phyloP scores from a whole-genome alignment of 208 protist species.

The Hexamita inflata region DNA sequence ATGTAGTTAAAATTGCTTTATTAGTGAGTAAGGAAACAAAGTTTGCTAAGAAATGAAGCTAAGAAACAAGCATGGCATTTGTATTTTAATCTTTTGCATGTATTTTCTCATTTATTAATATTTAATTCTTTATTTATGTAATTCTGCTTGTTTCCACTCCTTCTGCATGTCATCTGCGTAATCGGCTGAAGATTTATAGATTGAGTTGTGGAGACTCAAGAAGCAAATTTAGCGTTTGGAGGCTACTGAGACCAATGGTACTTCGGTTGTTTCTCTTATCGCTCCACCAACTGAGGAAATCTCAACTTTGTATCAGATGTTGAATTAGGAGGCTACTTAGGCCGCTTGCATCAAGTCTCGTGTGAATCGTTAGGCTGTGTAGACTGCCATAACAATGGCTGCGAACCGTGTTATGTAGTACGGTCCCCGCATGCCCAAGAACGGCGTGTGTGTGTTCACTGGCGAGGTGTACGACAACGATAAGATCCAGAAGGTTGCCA shows the following conservation, averaged over 20 bases:
- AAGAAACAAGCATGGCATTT: too few relatives aligned
- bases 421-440: constrained; percentile 35
- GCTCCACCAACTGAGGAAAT: constrained; percentile 28
- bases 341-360: constrained; percentile 98
- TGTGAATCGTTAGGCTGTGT: constrained; percentile 82
- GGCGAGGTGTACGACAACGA: constrained; percentile 66
- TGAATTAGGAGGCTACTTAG: constrained; percentile 97
- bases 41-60: too few relatives aligned
- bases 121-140: too few relatives aligned
- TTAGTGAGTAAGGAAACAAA: too few relatives aligned
- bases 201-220: constrained; percentile 8
- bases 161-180: too few relatives aligned
- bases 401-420: constrained; percentile 48
- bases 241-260: constrained; percentile 8
- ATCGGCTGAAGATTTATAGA: constrained; percentile 1
- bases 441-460: constrained; percentile 89
- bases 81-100: too few relatives aligned
- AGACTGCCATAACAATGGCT: constrained; percentile 67
- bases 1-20: too few relatives aligned
- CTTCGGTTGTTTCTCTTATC: constrained; percentile 34
- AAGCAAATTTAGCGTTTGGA: not conserved
- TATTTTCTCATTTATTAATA: too few relatives aligned
- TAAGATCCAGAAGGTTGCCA: constrained; percentile 94
- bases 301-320: constrained; percentile 66
- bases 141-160: too few relatives aligned